These are phyloP conservation scores for Epichloe scottii DNA, from an alignment of 2,329 filamentous ascomycete species.

Conservation along the genomic window DNA sequence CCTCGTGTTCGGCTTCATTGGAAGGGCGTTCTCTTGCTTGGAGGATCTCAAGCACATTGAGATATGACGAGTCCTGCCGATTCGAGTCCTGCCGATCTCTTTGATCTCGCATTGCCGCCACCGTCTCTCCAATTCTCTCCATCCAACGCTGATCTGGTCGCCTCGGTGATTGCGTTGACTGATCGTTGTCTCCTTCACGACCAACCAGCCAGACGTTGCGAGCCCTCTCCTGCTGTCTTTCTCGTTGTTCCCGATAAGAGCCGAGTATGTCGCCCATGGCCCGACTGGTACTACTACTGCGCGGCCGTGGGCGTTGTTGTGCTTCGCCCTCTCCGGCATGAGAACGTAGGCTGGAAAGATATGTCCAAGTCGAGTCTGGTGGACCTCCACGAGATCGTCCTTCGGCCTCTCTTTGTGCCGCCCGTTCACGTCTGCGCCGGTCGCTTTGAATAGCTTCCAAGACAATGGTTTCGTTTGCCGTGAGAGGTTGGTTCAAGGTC, in stretches of 20 bases:
- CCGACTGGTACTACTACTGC: slow-evolving; percentile 24
- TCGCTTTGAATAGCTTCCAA: slow-evolving; percentile 43
- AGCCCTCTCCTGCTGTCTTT: slow-evolving; percentile 21
- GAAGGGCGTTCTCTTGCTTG: slow-evolving; percentile 21
- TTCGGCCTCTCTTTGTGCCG: slow-evolving; percentile 15
- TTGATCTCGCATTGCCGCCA: slow-evolving; percentile 23
- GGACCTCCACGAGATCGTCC: slow-evolving; percentile 11
- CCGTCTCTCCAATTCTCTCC: slow-evolving; percentile 23
- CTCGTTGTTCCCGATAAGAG: slow-evolving; percentile 25
- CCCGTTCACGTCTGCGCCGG: slow-evolving; percentile 36
- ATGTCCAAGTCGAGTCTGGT: slow-evolving; percentile 10
- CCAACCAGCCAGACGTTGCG: slow-evolving; percentile 21
- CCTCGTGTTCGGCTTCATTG: slow-evolving; percentile 21
- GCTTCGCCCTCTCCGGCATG: slow-evolving; percentile 13
- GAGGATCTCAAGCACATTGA: slow-evolving; percentile 25
- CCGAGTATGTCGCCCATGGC: slow-evolving; percentile 27
- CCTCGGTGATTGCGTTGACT: slow-evolving; percentile 1
- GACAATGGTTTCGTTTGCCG: slow-evolving; percentile 41
- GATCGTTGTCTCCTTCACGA: slow-evolving; percentile 13
- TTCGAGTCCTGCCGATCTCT: slow-evolving; percentile 24
- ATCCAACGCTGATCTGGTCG: slow-evolving; percentile 19
- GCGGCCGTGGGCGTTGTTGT: slow-evolving; percentile 20
- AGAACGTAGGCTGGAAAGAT: slow-evolving; percentile 10
- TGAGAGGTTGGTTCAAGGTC: slow-evolving; percentile 37
- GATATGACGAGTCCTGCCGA: slow-evolving; percentile 22